Base-by-base conservation (phyloP, 768 basidiomycete genomes). In the Tephrocybe rancida region DNA sequence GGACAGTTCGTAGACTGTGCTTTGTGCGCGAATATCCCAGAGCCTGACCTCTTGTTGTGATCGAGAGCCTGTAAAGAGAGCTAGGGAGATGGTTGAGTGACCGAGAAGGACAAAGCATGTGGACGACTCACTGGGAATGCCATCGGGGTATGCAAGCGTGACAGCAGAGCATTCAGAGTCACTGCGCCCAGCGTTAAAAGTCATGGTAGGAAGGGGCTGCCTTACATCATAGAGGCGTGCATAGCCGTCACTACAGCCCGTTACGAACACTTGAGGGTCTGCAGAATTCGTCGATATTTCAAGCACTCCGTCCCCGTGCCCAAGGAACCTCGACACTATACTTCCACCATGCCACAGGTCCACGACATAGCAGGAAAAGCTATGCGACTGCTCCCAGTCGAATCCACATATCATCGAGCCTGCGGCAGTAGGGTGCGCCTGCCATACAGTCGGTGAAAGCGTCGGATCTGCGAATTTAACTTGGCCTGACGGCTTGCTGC, bases 11-110 rank as follows among this genome's bases (percentile, higher is more conserved):
- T 73, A 74, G 19, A 74, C 61, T 42, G 59, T 49, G 21, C 56
- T 56, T 30, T 61, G 63, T 1, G 65, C 67, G 19, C 73, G 71
- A 8, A 71, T 56, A 52, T 75, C 73, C 71, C 70, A 75, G 37
- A 72, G 38, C 46, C 70, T 69, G 54, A 75, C 66, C 11, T 62
- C 59, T 54, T 74, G 60, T 6, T 57, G 61, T 22, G 52, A 50
- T 3, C 49, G 44, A 2, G 69, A 58, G 3, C 69, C 73, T 0
- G 70, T 60, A 55, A 71, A 67, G 1, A 66, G 50, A 5, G 49
- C 61, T 68, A 50, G 8, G 30, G n/a, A 21, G 30, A 18, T 22
- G 13, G n/a, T 50, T 9, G 46, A n/a, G 6, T 30, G 42, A n/a
- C 16, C 3, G 3, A 22, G 6, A 41, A n/a, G 19, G 18, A 18